Base-by-base conservation (phyloP, 2,329 filamentous ascomycete species). In the Penicillium polonicum region DNA sequence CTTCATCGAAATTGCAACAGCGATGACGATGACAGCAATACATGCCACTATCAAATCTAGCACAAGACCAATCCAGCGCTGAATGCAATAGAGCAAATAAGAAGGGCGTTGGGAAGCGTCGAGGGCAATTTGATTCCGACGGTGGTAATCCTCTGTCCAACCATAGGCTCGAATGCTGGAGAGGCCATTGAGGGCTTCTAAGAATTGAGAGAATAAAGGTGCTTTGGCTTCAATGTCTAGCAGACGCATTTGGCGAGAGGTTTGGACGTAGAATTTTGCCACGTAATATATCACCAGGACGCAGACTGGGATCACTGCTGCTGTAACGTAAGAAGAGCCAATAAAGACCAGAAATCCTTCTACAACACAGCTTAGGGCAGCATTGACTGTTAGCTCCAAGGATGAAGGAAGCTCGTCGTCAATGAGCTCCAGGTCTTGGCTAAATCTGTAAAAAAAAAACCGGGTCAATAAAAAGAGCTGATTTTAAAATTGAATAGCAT, bases 221-320 rank as follows among this genome's bases (percentile, higher is more conserved):
- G 79, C 79, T 60, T 85, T 85, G 2, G 80, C 77, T 64, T 86
- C 83, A 0, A 86, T 76, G 52, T 85, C 83, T 13, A 85, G 77
- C 70, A 25, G 76, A 49, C 83, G 77, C 7, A 82, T 64, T 59
- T 81, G 79, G 2, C 79, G 73, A 6, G 78, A 79, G 8, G 80
- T 81, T n/a, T 73, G 75, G 4, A 82, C 74, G 59, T 82, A 82
- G 65, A 77, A 74, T 48, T 67, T 74, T 57, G 80, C 78, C 5
- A 82, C 70, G 48, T 70, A 58, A 57, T 74, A 79, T n/a, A 81
- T 65, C 5, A 66, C 68, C 2, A 72, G 55, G 8, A 72, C 57
- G 5, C 77, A 68, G 13, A 76, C 50, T 1, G 78, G 78, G 45
- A 79, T 69, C 4, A 72, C 71, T 12, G 73, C 69, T 21, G 73